Percentiles rank a stretch among this genome's conserved stretches.
Evolutionary conservation across 148 eudicot species (phyloP).

Genomic region (Linanthus parryae): DNA sequence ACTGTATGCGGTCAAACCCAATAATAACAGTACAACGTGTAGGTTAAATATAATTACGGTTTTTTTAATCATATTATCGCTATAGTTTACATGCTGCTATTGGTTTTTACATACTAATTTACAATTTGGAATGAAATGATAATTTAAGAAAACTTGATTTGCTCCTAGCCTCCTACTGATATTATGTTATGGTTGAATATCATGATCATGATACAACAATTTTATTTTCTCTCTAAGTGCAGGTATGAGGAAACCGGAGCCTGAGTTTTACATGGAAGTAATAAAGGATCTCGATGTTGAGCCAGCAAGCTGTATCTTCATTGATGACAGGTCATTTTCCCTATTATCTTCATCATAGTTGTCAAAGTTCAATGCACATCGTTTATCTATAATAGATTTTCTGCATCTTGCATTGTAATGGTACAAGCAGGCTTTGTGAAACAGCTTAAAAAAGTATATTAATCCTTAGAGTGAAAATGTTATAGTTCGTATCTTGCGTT

Average conservation of each 20-base stretch:
- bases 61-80: neutral
- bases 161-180: neutral
- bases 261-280: constrained; percentile 57
- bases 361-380: neutral
- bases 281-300: constrained; percentile 48
- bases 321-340: constrained; percentile 71
- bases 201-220: neutral
- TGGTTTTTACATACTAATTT: neutral
- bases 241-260: constrained; percentile 91
- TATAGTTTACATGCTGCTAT: neutral
- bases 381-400: neutral
- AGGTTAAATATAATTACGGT: neutral
- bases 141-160: neutral
- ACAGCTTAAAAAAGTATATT: too few relatives aligned
- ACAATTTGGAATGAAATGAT: neutral
- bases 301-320: constrained; percentile 66
- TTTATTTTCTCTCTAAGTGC: constrained; percentile 14
- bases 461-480: too few relatives aligned
- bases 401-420: neutral
- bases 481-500: too few relatives aligned
- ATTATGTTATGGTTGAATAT: neutral
- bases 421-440: neutral
- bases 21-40: too few relatives aligned
- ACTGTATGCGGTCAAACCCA: too few relatives aligned
- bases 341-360: neutral